Base-by-base conservation (phyloP, 148 eudicot species). In the Spergularia marina region DNA sequence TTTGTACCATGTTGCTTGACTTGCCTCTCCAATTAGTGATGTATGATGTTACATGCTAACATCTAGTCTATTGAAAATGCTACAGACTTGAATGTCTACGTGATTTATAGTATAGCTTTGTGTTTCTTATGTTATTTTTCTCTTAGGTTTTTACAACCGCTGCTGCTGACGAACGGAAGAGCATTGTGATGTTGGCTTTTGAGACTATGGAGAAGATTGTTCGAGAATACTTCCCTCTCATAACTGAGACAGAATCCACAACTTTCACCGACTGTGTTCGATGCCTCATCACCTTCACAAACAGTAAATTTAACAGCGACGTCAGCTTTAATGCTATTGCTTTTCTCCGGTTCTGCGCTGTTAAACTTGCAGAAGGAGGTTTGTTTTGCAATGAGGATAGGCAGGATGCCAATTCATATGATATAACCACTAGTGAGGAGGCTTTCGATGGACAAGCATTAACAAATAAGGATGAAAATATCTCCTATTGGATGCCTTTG, bases 251-350 rank as follows among this genome's bases (percentile, higher is more conserved):
- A 2, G 99, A 96, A 80, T 80, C 98, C 3, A 81, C 84, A 77
- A 91, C 93, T 76, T 91, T 96, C 80, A 96, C 98, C 5, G 98
- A 96, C 79, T 96, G 99, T 61, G 98, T 92, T 71, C 89, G 77
- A 78, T 96, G 99, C 83, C 95, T 96, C 83, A 85, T 96, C 81
- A 87, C 99, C 83, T 96, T 96, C 85, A 96, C 99, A 55, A 91
- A 84, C 64, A 95, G 97, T 84, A 88, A 82, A 73, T 95, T 89
- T 71, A 83, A 91, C 77, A 96, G 94, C 85, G 99, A 96, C 79
- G 98, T 92, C 74, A 91, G 98, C 89, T 91, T 92, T 80, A 96
- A 96, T 82, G 98, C 99, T 65, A 96, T 96, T 65, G 99, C 99
- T 64, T 96, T 92, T 87, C 95, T 96, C 64, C 98, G 98, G 71